These are phyloP conservation scores for Erythrobasidium hasegawianum DNA, from an alignment of 1,284 basidiomycete species.

Conservation along the genomic window DNA sequence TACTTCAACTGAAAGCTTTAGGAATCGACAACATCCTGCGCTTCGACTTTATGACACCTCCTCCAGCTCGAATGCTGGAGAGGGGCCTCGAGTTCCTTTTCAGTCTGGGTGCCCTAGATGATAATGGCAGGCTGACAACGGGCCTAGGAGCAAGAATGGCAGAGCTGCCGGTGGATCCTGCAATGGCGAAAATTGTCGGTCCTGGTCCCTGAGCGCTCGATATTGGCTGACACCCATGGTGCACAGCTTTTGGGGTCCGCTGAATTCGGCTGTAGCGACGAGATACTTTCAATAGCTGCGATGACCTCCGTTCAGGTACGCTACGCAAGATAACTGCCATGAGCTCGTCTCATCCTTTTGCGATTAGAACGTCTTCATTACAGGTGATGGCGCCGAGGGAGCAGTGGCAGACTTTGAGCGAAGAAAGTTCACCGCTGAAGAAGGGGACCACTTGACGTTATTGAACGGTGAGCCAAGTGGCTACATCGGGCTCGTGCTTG, in stretches of 20 bases:
- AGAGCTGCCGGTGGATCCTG: slow-evolving; percentile 55
- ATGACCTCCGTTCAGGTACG: slow-evolving; percentile 84
- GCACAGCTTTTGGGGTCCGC: slow-evolving; percentile 77
- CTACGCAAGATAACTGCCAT: too few species aligned
- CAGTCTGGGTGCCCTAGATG: slow-evolving; percentile 55
- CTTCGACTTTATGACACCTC: slow-evolving; percentile 88
- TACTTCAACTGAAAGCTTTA: slow-evolving; percentile 87
- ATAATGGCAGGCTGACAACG: slow-evolving; percentile 53
- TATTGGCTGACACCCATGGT: not conserved
- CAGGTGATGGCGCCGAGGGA: slow-evolving; percentile 75
- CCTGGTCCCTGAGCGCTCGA: too few species aligned
- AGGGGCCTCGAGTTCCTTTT: slow-evolving; percentile 67
- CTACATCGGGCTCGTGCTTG: too few species aligned
- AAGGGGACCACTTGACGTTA: slow-evolving; percentile 91
- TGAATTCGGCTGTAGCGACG: slow-evolving; percentile 79
- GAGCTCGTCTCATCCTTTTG: too few species aligned
- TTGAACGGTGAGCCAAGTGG: slow-evolving; percentile 84
- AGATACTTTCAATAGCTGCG: slow-evolving; percentile 89
- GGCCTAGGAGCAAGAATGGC: slow-evolving; percentile 56
- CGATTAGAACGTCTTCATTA: slow-evolving; percentile 76
- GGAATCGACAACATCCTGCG: slow-evolving; percentile 83
- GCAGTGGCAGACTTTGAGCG: slow-evolving; percentile 82
- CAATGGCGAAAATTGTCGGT: slow-evolving; percentile 58
- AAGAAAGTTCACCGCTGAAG: slow-evolving; percentile 91
- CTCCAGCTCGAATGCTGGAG: slow-evolving; percentile 78